phyloP scores from a whole-genome alignment of 352 stramenopile genomes.

The Pythium apleroticum region DNA sequence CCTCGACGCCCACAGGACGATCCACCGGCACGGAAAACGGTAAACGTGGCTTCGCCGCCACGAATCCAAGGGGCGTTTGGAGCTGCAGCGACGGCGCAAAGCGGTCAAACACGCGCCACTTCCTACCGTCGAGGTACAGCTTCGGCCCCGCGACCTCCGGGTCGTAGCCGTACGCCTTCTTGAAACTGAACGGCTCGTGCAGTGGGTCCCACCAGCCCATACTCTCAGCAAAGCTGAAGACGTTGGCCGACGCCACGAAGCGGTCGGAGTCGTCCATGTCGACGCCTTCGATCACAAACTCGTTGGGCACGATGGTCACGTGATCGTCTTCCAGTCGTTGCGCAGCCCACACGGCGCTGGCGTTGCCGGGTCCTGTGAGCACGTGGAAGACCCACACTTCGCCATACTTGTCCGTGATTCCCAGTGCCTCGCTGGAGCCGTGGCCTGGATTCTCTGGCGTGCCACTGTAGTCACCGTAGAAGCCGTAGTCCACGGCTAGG shows the following conservation, averaged over 20 bases:
- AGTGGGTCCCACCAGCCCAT: constrained; percentile 83
- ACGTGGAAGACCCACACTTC: constrained; percentile 96
- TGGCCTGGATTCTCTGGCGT: constrained; percentile 53
- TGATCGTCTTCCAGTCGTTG: constrained; percentile 91
- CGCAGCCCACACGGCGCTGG: constrained; percentile 90
- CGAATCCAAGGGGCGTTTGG: constrained; percentile 50
- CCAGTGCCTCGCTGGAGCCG: constrained; percentile 82
- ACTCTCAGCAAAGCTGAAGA: constrained; percentile 78
- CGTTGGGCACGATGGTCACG: constrained; percentile 91
- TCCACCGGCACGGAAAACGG: constrained; percentile 89
- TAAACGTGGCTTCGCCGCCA: constrained; percentile 68
- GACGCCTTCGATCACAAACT: constrained; percentile 92
- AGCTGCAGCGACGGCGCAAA: constrained; percentile 78
- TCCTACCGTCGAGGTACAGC: constrained; percentile 73
- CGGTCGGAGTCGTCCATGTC: constrained; percentile 71
- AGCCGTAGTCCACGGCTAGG: constrained; percentile 90
- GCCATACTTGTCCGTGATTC: constrained; percentile 83
- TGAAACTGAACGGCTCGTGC: constrained; percentile 66
- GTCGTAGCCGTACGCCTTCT: constrained; percentile 57
- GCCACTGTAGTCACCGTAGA: constrained; percentile 91
- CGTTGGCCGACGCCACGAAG: constrained; percentile 89
- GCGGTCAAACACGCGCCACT: constrained; percentile 89
- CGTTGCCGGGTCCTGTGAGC: constrained; percentile 85
- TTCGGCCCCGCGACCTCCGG: constrained; percentile 46
- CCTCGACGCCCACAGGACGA: constrained; percentile 41